phyloP scores from a whole-genome alignment of 169 alveolate genomes.

The Eimeria mitis region DNA sequence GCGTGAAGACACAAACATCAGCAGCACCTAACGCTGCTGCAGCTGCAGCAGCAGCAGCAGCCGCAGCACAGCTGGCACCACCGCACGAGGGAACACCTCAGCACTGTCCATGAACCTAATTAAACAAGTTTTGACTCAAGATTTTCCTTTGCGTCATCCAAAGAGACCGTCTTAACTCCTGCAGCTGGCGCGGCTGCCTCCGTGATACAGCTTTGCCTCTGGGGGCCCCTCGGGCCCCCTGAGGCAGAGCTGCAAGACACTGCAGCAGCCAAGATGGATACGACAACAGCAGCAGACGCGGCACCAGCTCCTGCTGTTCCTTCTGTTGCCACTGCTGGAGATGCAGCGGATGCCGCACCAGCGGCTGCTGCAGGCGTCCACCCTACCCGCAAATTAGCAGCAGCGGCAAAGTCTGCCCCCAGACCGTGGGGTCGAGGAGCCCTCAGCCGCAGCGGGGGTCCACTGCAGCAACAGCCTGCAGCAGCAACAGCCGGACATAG shows the following conservation, averaged over 20 bases:
- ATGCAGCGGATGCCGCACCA: conserved; percentile 34
- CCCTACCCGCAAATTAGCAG: conserved; percentile 47
- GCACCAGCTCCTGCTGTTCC: conserved; percentile 33
- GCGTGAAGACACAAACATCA: conserved; percentile 35
- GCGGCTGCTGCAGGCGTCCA: conserved; percentile 10
- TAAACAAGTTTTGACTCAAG: neutral
- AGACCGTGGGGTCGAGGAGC: conserved; percentile 68
- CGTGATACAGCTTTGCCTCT: conserved; percentile 16
- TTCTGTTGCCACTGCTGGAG: conserved; percentile 13
- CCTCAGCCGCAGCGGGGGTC: conserved; percentile 75
- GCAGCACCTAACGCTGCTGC: conserved; percentile 51
- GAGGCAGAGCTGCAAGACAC: conserved; percentile 29
- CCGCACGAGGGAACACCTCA: conserved; percentile 1
- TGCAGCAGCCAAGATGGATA: conserved; percentile 18
- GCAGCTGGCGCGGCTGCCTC: conserved; percentile 56
- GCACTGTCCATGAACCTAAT: neutral
- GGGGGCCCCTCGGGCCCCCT: conserved; percentile 76
- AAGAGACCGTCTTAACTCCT: neutral
- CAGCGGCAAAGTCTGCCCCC: conserved; percentile 64
- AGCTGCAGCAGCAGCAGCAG: conserved; percentile 47
- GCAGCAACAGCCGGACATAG: conserved; percentile 27
- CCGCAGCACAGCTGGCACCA: conserved; percentile 43
- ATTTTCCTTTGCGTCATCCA: neutral
- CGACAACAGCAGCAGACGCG: neutral
- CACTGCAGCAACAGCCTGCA: conserved; percentile 47